Base-by-base conservation (phyloP, 2,329 filamentous ascomycete species). In the Dissoconium aciculare region DNA sequence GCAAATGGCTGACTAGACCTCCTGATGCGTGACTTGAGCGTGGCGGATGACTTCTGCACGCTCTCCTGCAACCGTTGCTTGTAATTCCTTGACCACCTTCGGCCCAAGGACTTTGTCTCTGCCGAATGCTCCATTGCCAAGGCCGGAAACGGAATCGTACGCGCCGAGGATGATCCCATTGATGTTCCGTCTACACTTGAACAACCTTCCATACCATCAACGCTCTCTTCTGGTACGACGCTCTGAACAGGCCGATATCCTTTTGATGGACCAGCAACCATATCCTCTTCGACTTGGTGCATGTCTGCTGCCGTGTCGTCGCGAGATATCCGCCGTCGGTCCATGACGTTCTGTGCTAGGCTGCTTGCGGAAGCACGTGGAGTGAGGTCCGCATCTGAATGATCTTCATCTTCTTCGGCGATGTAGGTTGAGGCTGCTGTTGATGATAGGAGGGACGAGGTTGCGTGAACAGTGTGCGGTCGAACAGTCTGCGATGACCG, bases 221-320 rank as follows among this genome's bases (percentile, higher is more conserved):
- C n/a, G n/a, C n/a, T n/a, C n/a, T n/a, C n/a, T n/a, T n/a, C n/a
- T n/a, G n/a, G n/a, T n/a, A n/a, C n/a, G 8, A 23, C 8, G 19
- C 8, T n/a, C n/a, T 23, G 8, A 23, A n/a, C 8, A 23, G 19
- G n/a, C 19, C n/a, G 19, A 8, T 8, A 23, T 8, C 19, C 19
- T 8, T 23, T 23, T n/a, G 19, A 23, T 8, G 19, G 19, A 8
- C 19, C 19, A 8, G 19, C 19, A 23, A 23, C 8, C 8, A 8
- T n/a, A 10, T 11, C 27, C 15, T 12, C 5, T 5, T 34, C 34
- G 21, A 40, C 14, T 28, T 38, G 30, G 28, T 44, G 46, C 21
- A 48, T 25, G 33, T 46, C 43, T 30, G 42, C 41, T 16, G 43
- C 44, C 12, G 46, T 47, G 24, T 50, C 45, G 34, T 50, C 46